A percentile compares a stretch with the other conserved stretches of the same genome.
These are phyloP conservation scores for Neofusicoccum kwambonambiense DNA, from an alignment of 2,329 filamentous ascomycete species.

Conservation along the genomic window DNA sequence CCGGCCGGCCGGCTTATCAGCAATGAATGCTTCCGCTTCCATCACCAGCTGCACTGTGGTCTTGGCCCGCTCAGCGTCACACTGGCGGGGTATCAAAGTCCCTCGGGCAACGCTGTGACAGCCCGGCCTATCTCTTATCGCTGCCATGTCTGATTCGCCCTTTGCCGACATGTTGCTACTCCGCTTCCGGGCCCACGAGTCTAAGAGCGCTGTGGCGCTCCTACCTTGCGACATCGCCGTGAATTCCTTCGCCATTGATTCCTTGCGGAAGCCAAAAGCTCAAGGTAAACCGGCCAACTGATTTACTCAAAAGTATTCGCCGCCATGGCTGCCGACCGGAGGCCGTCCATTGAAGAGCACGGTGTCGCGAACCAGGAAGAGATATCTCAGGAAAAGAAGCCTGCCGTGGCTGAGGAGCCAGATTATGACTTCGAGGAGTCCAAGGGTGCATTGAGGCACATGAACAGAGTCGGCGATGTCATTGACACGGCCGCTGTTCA, in stretches of 20 bases:
- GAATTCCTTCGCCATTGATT: neutral
- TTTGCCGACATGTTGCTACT: neutral
- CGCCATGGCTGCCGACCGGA: neutral
- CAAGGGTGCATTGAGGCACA: neutral
- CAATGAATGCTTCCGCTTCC: neutral
- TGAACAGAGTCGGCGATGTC: neutral
- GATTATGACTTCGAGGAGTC: neutral
- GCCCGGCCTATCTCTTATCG: neutral
- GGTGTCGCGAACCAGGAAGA: neutral
- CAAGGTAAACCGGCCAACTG: neutral
- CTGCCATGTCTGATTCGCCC: neutral
- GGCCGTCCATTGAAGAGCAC: neutral
- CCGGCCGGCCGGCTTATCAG: constrained; percentile 2
- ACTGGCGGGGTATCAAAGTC: neutral
- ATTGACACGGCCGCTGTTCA: constrained; percentile 4
- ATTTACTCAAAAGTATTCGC: neutral
- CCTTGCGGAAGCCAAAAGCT: neutral
- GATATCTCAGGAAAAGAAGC: neutral
- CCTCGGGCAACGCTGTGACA: neutral
- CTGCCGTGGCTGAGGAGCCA: neutral
- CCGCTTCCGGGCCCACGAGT: neutral
- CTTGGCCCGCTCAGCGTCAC: neutral
- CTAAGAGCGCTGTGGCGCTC: neutral
- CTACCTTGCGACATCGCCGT: neutral
- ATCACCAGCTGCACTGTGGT: neutral